These are phyloP conservation scores for Lathyrus sativus DNA, from an alignment of 306 rosid genomes.

Conservation along the genomic window DNA sequence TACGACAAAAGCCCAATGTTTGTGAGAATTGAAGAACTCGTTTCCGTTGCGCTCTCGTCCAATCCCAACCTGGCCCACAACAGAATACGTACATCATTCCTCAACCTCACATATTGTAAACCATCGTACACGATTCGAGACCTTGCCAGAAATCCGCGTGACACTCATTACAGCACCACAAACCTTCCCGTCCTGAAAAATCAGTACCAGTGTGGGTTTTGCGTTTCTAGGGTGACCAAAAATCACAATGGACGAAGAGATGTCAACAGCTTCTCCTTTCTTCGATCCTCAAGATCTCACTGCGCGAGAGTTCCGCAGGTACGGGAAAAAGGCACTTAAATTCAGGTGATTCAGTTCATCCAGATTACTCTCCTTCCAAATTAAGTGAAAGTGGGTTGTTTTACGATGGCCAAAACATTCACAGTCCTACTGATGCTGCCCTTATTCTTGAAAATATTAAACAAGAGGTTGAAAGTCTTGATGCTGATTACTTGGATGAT, in stretches of 20 bases:
- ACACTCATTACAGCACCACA: too few relatives aligned
- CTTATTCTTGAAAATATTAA: conserved; percentile 86
- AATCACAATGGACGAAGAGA: conserved; percentile 56
- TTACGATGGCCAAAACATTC: conserved; percentile 75
- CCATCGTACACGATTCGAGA: too few relatives aligned
- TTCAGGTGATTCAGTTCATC: conserved; percentile 54
- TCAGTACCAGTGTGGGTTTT: conserved; percentile 15
- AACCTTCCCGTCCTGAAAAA: conserved; percentile 39
- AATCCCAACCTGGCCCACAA: too few relatives aligned
- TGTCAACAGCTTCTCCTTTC: conserved; percentile 71
- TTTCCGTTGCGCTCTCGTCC: too few relatives aligned
- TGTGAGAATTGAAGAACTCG: too few relatives aligned
- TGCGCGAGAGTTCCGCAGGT: conserved; percentile 75
- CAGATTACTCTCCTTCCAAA: conserved; percentile 57
- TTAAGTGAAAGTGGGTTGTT: conserved; percentile 58
- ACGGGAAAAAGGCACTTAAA: conserved; percentile 74
- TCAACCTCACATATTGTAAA: too few relatives aligned
- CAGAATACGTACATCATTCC: too few relatives aligned
- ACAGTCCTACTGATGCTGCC: conserved; percentile 87
- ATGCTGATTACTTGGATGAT: conserved; percentile 51
- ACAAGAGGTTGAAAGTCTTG: conserved; percentile 68
- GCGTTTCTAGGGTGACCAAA: conserved; percentile 40
- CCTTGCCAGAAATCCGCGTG: too few relatives aligned
- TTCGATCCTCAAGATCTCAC: conserved; percentile 79
- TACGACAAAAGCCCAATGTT: too few relatives aligned